Evolutionary conservation across 108 stramenopile species (phyloP).

Genomic region (Nannochloropsis salina): DNA sequence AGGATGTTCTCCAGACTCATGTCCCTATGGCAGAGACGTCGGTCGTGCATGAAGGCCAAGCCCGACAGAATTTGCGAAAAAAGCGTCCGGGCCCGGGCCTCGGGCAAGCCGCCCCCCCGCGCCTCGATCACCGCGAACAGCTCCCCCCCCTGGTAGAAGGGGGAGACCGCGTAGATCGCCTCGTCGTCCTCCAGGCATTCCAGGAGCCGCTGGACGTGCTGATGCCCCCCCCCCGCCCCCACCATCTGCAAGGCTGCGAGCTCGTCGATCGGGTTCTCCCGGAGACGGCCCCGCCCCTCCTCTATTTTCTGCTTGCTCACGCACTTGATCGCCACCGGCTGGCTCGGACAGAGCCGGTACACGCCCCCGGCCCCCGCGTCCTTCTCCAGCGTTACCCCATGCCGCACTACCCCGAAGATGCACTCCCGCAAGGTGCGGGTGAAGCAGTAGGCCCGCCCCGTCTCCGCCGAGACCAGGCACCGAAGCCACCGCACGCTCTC

Average conservation of each 20-base stretch:
- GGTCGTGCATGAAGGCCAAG: constrained; percentile 70
- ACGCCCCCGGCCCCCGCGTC: not conserved
- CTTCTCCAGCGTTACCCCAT: not conserved
- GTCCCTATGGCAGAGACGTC: constrained; percentile 82
- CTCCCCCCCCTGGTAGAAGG: not conserved
- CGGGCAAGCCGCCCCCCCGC: not conserved
- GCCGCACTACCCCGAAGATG: not conserved
- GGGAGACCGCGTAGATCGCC: not conserved
- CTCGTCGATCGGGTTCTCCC: not conserved
- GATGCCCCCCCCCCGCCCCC: not conserved
- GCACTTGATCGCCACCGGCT: constrained; percentile 17
- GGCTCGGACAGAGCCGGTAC: not conserved
- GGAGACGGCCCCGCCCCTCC: not conserved
- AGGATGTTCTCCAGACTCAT: constrained; percentile 80
- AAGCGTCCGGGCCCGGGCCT: constrained; percentile 66
- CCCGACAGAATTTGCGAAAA: constrained; percentile 80
- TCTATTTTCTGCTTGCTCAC: not conserved
- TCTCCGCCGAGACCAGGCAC: not conserved
- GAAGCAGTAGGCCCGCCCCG: not conserved
- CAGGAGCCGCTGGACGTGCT: not conserved
- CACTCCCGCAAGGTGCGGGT: not conserved
- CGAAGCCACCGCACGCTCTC: not conserved
- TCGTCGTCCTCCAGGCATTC: not conserved
- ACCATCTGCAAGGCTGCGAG: not conserved
- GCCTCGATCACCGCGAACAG: not conserved